A percentile compares a stretch with the other conserved stretches of the same genome.
Evolutionary conservation across 371 early-diverging fungal genomes (phyloP).

Genomic region (Apophysomyces ossiformis): DNA sequence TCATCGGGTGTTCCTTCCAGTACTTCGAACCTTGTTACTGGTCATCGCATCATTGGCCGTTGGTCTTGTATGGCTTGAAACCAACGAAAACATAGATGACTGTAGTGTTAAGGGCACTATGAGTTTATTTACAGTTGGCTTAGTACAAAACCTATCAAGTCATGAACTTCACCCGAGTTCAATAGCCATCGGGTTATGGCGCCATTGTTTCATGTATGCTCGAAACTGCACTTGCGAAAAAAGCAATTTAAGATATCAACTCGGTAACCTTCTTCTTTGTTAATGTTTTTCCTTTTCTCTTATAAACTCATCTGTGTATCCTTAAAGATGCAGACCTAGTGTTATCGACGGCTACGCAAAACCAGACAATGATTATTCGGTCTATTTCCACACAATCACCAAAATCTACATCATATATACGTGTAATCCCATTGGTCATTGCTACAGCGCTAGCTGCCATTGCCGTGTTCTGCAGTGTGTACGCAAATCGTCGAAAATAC

Average conservation of each 20-base stretch:
- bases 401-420: slow-evolving; percentile 20
- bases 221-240: slow-evolving; percentile 42
- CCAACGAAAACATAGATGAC: slow-evolving; percentile 27
- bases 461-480: slow-evolving; percentile 32
- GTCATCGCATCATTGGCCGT: slow-evolving; percentile 29
- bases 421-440: slow-evolving; percentile 32
- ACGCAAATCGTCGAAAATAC: slow-evolving; percentile 19
- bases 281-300: slow-evolving; percentile 3
- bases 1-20: background rate
- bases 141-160: slow-evolving; percentile 34
- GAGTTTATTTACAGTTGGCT: slow-evolving; percentile 32
- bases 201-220: slow-evolving; percentile 43
- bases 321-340: background rate
- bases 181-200: slow-evolving; percentile 49
- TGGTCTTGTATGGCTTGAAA: slow-evolving; percentile 43
- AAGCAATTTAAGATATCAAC: slow-evolving; percentile 33
- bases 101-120: slow-evolving; percentile 35
- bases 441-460: slow-evolving; percentile 23
- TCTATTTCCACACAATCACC: slow-evolving; percentile 30
- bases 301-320: slow-evolving; percentile 1
- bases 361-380: slow-evolving; percentile 27
- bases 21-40: slow-evolving; percentile 2
- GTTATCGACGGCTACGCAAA: slow-evolving; percentile 12
- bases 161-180: slow-evolving; percentile 30
- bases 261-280: slow-evolving; percentile 28